A percentile compares a stretch with the other conserved stretches of the same genome.
Conservation (phyloP, 768 basidiomycete species). For the Lactifluus volemus region DNA sequence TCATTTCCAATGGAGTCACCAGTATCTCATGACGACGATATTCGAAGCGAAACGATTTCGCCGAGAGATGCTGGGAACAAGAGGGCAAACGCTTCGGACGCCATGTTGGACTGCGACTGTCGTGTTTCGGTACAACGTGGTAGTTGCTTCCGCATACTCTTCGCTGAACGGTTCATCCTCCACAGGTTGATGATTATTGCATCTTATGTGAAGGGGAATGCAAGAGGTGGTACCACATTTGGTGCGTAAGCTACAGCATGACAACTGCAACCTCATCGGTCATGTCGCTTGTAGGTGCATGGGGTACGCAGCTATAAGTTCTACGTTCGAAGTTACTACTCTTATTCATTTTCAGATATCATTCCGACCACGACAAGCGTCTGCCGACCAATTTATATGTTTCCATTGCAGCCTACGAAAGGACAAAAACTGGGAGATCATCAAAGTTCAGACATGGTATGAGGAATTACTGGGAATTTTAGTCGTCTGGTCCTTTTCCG, state of each 20-base stretch:
- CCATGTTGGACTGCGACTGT: conserved; percentile 59
- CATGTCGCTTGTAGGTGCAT: conserved; percentile 39
- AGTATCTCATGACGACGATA: background rate
- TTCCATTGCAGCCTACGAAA: conserved; percentile 47
- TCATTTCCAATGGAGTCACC: conserved; percentile 28
- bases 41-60: background rate
- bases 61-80: conserved; percentile 14
- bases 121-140: conserved; percentile 39
- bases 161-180: background rate
- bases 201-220: conserved; percentile 70
- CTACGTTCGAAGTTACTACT: background rate
- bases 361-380: conserved; percentile 46
- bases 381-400: conserved; percentile 58
- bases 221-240: conserved; percentile 65
- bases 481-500: conserved; percentile 65
- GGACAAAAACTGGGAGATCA: conserved; percentile 63
- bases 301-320: conserved; percentile 33
- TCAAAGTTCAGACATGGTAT: conserved; percentile 46
- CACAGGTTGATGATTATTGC: conserved; percentile 43
- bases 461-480: conserved; percentile 51
- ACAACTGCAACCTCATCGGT: background rate
- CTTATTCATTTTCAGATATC: conserved; percentile 39
- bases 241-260: conserved; percentile 35
- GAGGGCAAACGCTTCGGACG: conserved; percentile 26
- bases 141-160: background rate